These are phyloP conservation scores for Boeremia exigua DNA, from an alignment of 2,329 filamentous ascomycete genomes.

Conservation along the genomic window DNA sequence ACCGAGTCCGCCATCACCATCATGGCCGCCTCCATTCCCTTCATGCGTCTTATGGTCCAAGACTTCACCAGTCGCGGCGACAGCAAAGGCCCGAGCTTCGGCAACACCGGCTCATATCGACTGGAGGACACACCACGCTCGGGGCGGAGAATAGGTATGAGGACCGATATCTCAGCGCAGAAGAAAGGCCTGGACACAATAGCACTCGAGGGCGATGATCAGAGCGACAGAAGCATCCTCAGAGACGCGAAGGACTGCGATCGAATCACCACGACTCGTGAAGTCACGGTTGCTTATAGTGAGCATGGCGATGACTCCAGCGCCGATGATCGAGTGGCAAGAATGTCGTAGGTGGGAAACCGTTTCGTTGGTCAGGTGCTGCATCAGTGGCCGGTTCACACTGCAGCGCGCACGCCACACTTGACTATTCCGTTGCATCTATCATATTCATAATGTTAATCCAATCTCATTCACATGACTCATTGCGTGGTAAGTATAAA, in stretches of 20 bases:
- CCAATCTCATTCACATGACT: too few species aligned
- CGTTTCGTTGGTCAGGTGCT: neutral
- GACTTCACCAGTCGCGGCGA: neutral
- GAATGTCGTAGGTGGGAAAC: neutral
- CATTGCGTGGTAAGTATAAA: too few species aligned
- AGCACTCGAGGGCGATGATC: neutral
- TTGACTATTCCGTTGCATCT: too few species aligned
- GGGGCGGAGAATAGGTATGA: neutral
- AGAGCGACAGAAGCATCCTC: slow-evolving; percentile 22
- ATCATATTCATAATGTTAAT: too few species aligned
- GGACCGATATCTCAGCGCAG: neutral
- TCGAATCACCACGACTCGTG: neutral
- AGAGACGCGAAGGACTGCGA: neutral
- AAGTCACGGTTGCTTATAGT: neutral
- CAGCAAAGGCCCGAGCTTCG: neutral
- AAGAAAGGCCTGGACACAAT: neutral
- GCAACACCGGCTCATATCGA: neutral
- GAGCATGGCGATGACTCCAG: neutral
- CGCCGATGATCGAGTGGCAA: neutral
- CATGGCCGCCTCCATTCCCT: slow-evolving; percentile 36
- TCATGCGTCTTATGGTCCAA: slow-evolving; percentile 32
- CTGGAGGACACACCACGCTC: neutral
- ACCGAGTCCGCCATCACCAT: slow-evolving; percentile 39
- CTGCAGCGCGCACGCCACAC: too few species aligned
- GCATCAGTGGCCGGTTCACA: too few species aligned